phyloP scores from a whole-genome alignment of 257 asterid species.

The Knoxia roxburghii region DNA sequence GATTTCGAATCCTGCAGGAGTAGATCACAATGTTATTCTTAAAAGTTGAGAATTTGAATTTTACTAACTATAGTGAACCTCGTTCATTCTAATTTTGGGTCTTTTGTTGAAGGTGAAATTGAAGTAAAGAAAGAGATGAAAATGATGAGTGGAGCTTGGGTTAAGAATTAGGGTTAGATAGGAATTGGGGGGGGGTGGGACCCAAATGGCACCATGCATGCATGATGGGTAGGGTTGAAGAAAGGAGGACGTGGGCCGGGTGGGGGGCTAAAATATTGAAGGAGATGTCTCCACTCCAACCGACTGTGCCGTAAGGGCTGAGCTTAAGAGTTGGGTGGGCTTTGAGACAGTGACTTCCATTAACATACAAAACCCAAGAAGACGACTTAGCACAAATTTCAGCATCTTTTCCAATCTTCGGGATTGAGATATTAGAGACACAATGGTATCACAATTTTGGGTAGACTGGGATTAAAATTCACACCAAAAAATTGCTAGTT shows the following conservation, averaged over 20 bases:
- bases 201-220: conserved; percentile 13
- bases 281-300: conserved; percentile 31
- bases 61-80: background rate
- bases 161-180: background rate
- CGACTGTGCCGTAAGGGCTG: conserved; percentile 27
- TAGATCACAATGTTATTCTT: no score
- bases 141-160: background rate
- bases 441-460: background rate
- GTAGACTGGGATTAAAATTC: background rate
- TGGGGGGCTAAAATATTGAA: conserved; percentile 21
- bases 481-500: background rate
- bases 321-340: conserved; percentile 21
- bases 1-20: no score
- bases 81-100: background rate
- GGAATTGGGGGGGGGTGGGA: background rate
- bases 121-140: background rate
- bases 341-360: conserved; percentile 24
- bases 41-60: no score
- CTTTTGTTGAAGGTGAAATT: background rate
- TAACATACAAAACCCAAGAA: conserved; percentile 18
- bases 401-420: conserved; percentile 28
- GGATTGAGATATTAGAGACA: conserved; percentile 16
- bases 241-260: background rate
- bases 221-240: background rate
- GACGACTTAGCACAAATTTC: conserved; percentile 17